Conservation (phyloP, 2,329 filamentous ascomycete genomes). For the Verticillium albo-atrum region DNA sequence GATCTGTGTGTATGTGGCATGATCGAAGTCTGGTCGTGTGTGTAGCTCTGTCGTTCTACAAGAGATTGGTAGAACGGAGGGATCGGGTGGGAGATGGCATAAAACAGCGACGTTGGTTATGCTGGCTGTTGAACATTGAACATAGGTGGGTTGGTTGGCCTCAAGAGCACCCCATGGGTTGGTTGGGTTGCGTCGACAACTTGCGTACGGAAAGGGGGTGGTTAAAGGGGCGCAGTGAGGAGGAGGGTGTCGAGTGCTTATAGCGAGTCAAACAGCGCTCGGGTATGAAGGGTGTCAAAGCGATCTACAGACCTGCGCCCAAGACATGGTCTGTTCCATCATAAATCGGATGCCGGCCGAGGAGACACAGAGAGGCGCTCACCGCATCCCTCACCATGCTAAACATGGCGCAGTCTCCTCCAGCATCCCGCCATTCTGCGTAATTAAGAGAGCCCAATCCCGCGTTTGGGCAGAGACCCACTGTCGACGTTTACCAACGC, state of each 20-base stretch:
- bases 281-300: not conserved
- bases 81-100: too few species aligned
- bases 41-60: not conserved
- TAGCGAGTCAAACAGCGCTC: not conserved
- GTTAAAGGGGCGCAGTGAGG: not conserved
- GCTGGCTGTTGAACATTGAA: too few species aligned
- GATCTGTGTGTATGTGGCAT: not conserved
- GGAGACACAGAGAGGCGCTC: not conserved
- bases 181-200: too few species aligned
- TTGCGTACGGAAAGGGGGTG: too few species aligned
- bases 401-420: not conserved
- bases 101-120: too few species aligned
- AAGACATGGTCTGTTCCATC: not conserved
- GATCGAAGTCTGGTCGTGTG: conserved; percentile 14
- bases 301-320: not conserved
- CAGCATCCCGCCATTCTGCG: not conserved
- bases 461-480: not conserved
- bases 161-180: not conserved
- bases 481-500: not conserved
- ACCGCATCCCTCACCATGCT: not conserved
- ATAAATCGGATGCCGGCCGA: not conserved
- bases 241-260: not conserved
- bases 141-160: too few species aligned
- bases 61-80: too few species aligned
- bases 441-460: not conserved